phyloP scores from a whole-genome alignment of 495 filamentous ascomycete genomes.

The Apiosordaria backusii region DNA sequence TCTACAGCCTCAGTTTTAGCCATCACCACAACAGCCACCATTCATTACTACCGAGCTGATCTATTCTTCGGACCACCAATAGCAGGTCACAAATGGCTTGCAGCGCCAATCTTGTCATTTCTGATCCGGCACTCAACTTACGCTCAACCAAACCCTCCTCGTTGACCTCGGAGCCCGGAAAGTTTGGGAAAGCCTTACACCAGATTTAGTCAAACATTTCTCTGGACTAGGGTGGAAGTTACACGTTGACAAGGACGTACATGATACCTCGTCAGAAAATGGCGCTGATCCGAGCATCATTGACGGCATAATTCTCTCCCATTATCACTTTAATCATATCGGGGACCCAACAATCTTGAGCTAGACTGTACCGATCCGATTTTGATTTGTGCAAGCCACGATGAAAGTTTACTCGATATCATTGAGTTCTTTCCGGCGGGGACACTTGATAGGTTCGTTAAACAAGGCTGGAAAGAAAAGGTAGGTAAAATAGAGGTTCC shows the following conservation, averaged over 20 bases:
- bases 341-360: constrained; percentile 54
- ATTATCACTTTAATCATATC: constrained; percentile 60
- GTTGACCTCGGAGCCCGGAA: constrained; percentile 60
- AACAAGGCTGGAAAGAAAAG: constrained; percentile 50
- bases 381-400: constrained; percentile 53
- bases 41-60: constrained; percentile 31
- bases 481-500: constrained; percentile 51
- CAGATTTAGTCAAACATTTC: constrained; percentile 31
- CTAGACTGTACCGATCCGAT: constrained; percentile 51
- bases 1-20: constrained; percentile 52
- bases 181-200: constrained; percentile 45
- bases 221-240: constrained; percentile 24
- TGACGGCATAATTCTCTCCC: constrained; percentile 58
- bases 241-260: constrained; percentile 45
- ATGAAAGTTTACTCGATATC: constrained; percentile 42
- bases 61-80: constrained; percentile 45
- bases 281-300: constrained; percentile 46
- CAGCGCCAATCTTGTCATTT: constrained; percentile 50
- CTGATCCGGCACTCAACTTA: constrained; percentile 49
- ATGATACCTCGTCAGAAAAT: constrained; percentile 47
- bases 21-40: constrained; percentile 48
- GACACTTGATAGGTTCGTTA: constrained; percentile 47
- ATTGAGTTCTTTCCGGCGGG: constrained; percentile 50
- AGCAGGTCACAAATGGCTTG: constrained; percentile 39
- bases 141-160: constrained; percentile 44